Evolutionary conservation across 2,329 filamentous ascomycete genomes (phyloP).

Genomic region (Nemania bipapillata): DNA sequence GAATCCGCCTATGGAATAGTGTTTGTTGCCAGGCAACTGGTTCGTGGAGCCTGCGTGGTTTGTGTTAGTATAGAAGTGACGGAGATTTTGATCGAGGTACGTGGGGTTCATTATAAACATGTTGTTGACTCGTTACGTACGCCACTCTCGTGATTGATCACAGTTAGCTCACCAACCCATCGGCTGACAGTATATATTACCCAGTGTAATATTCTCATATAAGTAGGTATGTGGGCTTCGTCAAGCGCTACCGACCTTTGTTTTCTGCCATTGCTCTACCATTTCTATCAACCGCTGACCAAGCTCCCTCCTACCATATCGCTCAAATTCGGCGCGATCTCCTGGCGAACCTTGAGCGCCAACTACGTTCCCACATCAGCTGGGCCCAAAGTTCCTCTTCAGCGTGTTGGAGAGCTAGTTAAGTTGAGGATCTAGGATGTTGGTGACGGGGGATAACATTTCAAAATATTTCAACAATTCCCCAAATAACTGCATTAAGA

Average conservation of each 20-base stretch:
- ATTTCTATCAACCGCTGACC: neutral
- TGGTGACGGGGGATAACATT: too few species aligned
- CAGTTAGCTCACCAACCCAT: neutral
- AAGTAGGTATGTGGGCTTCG: neutral
- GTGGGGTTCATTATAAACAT: neutral
- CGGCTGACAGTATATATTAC: neutral
- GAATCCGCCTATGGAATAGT: too few species aligned
- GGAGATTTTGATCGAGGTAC: neutral
- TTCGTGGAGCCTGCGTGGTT: neutral
- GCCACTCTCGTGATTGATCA: constrained; percentile 1
- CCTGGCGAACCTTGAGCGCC: too few species aligned
- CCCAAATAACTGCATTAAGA: too few species aligned
- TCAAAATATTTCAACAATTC: too few species aligned
- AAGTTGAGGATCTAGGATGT: too few species aligned
- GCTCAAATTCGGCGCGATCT: neutral
- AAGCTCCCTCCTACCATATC: neutral
- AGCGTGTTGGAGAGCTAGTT: too few species aligned
- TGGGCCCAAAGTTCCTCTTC: too few species aligned
- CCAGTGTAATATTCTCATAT: neutral
- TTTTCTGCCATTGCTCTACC: neutral
- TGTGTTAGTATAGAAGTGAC: neutral
- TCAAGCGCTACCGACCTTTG: neutral
- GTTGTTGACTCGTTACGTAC: constrained; percentile 1
- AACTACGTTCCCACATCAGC: too few species aligned
- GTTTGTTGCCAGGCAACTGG: neutral